These are phyloP conservation scores for Moniliophthora roreri DNA, from an alignment of 1,284 basidiomycete species.

Conservation along the genomic window DNA sequence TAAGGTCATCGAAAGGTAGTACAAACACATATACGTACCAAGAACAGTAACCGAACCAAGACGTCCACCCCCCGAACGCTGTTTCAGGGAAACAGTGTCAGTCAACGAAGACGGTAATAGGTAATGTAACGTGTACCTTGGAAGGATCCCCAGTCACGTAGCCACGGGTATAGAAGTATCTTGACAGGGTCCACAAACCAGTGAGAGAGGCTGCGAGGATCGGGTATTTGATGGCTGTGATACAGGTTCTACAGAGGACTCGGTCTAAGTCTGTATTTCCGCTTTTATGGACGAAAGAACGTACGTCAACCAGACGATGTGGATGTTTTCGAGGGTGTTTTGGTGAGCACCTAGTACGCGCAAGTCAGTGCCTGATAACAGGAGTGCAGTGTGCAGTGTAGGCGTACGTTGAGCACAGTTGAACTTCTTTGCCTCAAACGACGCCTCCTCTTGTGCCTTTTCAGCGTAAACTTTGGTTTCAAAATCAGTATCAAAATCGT, in stretches of 20 bases:
- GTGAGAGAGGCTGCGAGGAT: constrained; percentile 35
- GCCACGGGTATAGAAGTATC: constrained; percentile 41
- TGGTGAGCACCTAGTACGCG: constrained; percentile 34
- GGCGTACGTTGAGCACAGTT: constrained; percentile 38
- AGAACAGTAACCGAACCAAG: neutral
- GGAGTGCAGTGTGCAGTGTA: neutral
- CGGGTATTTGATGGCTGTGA: constrained; percentile 43
- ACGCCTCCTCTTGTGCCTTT: constrained; percentile 36
- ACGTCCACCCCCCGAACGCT: neutral
- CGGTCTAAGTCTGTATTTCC: neutral
- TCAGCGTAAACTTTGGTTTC: constrained; percentile 42
- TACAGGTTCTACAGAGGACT: constrained; percentile 27
- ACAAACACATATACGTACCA: neutral
- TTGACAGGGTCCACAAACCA: constrained; percentile 35
- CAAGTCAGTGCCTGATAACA: neutral
- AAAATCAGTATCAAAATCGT: neutral
- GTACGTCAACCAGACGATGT: constrained; percentile 25
- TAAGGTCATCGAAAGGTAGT: neutral
- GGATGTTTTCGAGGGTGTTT: constrained; percentile 49
- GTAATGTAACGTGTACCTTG: constrained; percentile 25
- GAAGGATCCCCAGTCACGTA: constrained; percentile 35
- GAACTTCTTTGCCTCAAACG: constrained; percentile 32
- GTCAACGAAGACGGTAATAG: neutral
- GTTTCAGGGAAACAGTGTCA: neutral
- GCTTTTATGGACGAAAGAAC: neutral